Base-by-base conservation (phyloP, 1,284 basidiomycete species). In the Phylloporus gajari region DNA sequence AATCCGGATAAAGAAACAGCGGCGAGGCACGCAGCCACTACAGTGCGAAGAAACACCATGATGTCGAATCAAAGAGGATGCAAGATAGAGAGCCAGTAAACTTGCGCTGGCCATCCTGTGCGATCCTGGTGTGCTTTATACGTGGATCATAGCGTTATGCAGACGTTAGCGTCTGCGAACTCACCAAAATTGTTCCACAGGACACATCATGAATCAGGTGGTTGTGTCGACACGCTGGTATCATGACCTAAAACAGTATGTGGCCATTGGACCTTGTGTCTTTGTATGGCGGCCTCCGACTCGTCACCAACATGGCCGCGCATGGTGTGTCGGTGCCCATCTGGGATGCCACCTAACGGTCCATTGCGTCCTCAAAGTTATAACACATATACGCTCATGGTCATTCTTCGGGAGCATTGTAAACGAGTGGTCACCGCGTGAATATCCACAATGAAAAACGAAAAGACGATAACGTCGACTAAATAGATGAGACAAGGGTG, bases 91-190 rank as follows among this genome's bases (percentile, higher is more conserved):
- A 46, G 44, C 44, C 30, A 23, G n/a, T 15, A 48, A 59, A 51
- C 21, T 35, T 67, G 65, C 23, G 32, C 19, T 48, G 15, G 19
- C 44, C 19, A 48, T 60, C 25, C 30, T 42, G 32, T 9, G 35
- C 15, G 44, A 44, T 23, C 12, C 63, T n/a, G n/a, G n/a, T n/a
- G n/a, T n/a, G n/a, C n/a, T 72, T 72, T 68, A 61, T 73, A 67
- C 35, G 60, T 21, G 27, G 42, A 27, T 15, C 23, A 56, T 69
- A 35, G 23, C n/a, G n/a, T n/a, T n/a, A n/a, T n/a, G n/a, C n/a
- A n/a, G n/a, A n/a, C n/a, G n/a, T n/a, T n/a, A n/a, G n/a, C n/a
- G n/a, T n/a, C n/a, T n/a, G n/a, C 59, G 19, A 59, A 40, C 42
- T 51, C 35, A 56, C 59, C 40, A 56, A 51, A 46, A 56, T 63